phyloP scores from a whole-genome alignment of 331 rosid species.

The Phaseolus coccineus region DNA sequence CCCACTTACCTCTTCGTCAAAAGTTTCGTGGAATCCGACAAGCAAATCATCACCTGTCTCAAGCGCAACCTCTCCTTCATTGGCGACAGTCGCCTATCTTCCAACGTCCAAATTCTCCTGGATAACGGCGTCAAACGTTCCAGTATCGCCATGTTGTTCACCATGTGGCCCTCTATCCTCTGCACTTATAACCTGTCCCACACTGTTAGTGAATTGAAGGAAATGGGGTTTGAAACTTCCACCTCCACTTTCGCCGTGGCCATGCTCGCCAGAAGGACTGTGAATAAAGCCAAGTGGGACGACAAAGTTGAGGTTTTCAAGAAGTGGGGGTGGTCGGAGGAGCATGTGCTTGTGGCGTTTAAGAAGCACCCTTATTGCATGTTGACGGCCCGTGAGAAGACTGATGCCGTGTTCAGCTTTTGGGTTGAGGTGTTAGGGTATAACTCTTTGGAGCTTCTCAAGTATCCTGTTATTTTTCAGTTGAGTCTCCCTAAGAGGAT shows the following conservation, averaged over 20 bases:
- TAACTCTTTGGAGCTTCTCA: background rate
- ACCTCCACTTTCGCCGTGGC: background rate
- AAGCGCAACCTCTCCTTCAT: background rate
- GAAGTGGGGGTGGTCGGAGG: conserved; percentile 43
- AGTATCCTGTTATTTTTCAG: background rate
- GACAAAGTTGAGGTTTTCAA: background rate
- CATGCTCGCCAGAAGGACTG: background rate
- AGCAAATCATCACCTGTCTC: background rate
- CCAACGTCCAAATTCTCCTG: background rate
- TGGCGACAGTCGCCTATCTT: background rate
- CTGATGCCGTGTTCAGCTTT: background rate
- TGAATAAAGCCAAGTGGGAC: conserved; percentile 20
- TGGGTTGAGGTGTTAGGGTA: conserved; percentile 24
- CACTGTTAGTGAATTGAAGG: conserved; percentile 7
- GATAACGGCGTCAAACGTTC: background rate
- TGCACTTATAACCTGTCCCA: background rate
- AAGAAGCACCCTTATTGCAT: conserved; percentile 25
- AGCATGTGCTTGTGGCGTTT: conserved; percentile 7
- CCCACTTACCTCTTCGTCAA: conserved; percentile 27
- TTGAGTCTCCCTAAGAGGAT: conserved; percentile 32
- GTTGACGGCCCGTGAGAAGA: background rate
- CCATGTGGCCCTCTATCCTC: background rate
- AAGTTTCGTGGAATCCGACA: background rate
- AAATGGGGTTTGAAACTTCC: conserved; percentile 29
- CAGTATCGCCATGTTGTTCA: background rate